phyloP scores from a whole-genome alignment of 108 stramenopile genomes.

The Hondaea fermentalgiana region DNA sequence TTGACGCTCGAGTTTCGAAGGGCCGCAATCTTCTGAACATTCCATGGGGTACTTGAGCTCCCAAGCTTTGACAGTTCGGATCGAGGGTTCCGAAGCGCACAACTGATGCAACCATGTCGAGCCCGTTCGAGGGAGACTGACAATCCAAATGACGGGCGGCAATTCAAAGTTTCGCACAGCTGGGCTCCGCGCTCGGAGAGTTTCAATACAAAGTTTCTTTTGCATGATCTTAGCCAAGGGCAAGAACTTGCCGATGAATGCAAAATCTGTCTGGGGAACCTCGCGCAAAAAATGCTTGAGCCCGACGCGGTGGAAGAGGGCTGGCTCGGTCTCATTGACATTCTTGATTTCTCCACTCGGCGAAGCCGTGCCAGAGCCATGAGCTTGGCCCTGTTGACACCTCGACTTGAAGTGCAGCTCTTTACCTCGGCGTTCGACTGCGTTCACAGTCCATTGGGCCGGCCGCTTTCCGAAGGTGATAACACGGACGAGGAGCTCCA shows the following conservation, averaged over 20 bases:
- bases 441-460: background rate
- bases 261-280: background rate
- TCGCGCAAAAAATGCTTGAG: background rate
- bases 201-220: background rate
- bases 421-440: background rate
- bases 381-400: background rate
- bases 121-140: background rate
- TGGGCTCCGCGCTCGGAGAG: background rate
- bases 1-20: background rate
- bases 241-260: background rate
- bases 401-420: background rate
- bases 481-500: background rate
- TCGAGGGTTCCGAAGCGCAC: background rate
- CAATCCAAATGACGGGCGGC: background rate
- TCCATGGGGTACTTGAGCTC: background rate
- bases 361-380: background rate
- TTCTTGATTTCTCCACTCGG: background rate
- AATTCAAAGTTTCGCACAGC: background rate
- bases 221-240: background rate
- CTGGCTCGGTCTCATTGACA: background rate
- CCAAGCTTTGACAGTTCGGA: background rate
- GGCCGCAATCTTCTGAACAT: background rate
- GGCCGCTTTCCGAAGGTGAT: background rate
- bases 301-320: background rate
- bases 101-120: background rate